A percentile compares a stretch with the other conserved stretches of the same genome.
Conservation (phyloP, 768 basidiomycete species). For the Boletus bicolor region DNA sequence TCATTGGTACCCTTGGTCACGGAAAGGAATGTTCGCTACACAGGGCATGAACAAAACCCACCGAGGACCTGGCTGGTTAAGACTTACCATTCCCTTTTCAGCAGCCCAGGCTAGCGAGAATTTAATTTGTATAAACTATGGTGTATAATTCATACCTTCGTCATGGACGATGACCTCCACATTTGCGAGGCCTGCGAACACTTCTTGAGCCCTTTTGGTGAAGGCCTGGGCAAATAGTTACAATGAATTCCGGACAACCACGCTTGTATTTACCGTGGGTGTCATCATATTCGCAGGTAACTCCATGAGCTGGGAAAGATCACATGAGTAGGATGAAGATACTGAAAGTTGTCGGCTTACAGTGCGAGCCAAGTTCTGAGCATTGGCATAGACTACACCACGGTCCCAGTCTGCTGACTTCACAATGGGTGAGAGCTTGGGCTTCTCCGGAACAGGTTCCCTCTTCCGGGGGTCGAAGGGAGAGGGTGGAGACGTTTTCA, state of each 20-base stretch:
- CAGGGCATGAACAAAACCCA: background rate
- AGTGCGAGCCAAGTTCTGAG: slow-evolving; percentile 79
- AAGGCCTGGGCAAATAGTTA: slow-evolving; percentile 49
- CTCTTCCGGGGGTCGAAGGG: slow-evolving; percentile 59
- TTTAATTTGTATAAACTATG: background rate
- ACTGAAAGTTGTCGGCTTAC: slow-evolving; percentile 34
- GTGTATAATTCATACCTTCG: slow-evolving; percentile 46
- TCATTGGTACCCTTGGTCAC: slow-evolving; percentile 80
- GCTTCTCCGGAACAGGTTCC: slow-evolving; percentile 47
- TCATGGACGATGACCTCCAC: slow-evolving; percentile 71
- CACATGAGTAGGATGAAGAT: background rate
- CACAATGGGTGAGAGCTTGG: slow-evolving; percentile 46
- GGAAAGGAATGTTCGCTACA: slow-evolving; percentile 77
- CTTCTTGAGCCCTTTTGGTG: slow-evolving; percentile 62
- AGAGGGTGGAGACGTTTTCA: slow-evolving; percentile 73
- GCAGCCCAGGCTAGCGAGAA: slow-evolving; percentile 66
- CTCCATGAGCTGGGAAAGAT: slow-evolving; percentile 62
- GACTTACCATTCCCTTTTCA: slow-evolving; percentile 73
- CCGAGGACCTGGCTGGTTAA: background rate
- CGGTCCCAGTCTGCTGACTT: slow-evolving; percentile 61
- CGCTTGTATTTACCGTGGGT: slow-evolving; percentile 54
- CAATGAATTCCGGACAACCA: background rate
- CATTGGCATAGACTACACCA: slow-evolving; percentile 68
- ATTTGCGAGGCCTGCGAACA: slow-evolving; percentile 63
- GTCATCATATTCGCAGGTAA: slow-evolving; percentile 84